Evolutionary conservation across 208 protist genomes (phyloP), one percentile per base, ranked within the genome.

Genomic region (Angomonas deanei): DNA sequence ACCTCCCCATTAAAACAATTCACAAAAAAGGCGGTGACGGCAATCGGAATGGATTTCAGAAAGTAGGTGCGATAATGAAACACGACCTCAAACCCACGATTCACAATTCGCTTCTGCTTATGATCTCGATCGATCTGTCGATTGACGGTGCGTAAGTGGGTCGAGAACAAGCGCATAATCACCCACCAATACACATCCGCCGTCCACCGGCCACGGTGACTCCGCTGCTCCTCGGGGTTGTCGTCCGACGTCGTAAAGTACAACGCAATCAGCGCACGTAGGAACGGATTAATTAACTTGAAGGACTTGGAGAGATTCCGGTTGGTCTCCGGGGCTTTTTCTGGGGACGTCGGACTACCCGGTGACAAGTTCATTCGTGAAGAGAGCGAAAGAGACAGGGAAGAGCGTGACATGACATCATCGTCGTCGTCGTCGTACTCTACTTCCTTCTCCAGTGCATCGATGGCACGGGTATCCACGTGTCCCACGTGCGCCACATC

Each of bases 231-330:
- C n/a, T 77, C 70, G 1, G 59, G 48, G 55, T 68, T 71, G 72
- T 83, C 84, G 55, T 81, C 80, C 26, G 55, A 68, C 0, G 72
- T 58, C 46, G 81, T 78, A 50, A 92, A 81, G 63, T 86, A 82
- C 1, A 92, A 74, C 36, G 70, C 72, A 28, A 88, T 74, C 33
- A 88, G 70, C 1, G 83, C 70, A 61, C 71, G 74, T 3, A 92
- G 61, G 66, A 84, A 88, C 10, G 81, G 75, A 47, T 82, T 81
- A 39, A 84, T 62, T 47, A 92, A 70, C 46, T 72, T 70, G 65
- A 88, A 80, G 24, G 58, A 36, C 4, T 60, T 38, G 2, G 52
- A 19, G 36, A 42, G 11, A n/a, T 42, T 15, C 8, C 15, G 36
- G 36, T 8, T 42, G 36, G 36, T 42, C n/a, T 8, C 11, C 15